phyloP scores from a whole-genome alignment of 2,329 filamentous ascomycete species.

The Pseudogymnoascus verrucosus region DNA sequence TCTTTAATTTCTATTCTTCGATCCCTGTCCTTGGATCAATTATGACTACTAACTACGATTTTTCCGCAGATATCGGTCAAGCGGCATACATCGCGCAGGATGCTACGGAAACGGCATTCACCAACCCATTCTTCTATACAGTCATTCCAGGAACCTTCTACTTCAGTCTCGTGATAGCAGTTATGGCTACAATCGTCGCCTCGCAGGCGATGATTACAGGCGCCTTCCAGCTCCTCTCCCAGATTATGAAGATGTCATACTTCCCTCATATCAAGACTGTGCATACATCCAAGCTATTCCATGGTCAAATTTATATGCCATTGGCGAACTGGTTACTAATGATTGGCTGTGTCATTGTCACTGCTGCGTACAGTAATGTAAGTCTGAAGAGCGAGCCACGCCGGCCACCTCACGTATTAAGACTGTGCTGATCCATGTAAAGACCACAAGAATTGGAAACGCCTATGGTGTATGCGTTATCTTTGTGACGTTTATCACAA shows the following conservation, averaged over 20 bases:
- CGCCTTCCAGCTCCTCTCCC: constrained; percentile 60
- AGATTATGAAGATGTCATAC: constrained; percentile 64
- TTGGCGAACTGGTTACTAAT: constrained; percentile 70
- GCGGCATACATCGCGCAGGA: constrained; percentile 60
- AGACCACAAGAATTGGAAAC: constrained; percentile 61
- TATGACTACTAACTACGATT: constrained; percentile 19
- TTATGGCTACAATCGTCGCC: constrained; percentile 65
- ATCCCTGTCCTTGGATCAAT: background rate
- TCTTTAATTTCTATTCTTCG: background rate
- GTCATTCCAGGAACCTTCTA: constrained; percentile 61
- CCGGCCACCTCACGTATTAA: background rate
- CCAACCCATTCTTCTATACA: constrained; percentile 67
- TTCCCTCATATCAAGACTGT: constrained; percentile 69
- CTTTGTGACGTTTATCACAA: constrained; percentile 71
- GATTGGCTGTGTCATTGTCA: constrained; percentile 66
- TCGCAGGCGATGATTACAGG: constrained; percentile 73
- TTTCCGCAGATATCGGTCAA: constrained; percentile 63
- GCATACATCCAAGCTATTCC: constrained; percentile 61
- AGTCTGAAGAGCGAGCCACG: constrained; percentile 18
- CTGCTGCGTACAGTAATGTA: constrained; percentile 64
- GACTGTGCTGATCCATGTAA: constrained; percentile 6
- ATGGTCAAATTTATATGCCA: constrained; percentile 71
- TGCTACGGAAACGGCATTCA: constrained; percentile 47
- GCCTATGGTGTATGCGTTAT: constrained; percentile 77
- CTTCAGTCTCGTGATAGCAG: constrained; percentile 58